A percentile compares a stretch with the other conserved stretches of the same genome.
These are phyloP conservation scores for Leccinum rimulosum DNA, from an alignment of 768 basidiomycete genomes.

Conservation along the genomic window DNA sequence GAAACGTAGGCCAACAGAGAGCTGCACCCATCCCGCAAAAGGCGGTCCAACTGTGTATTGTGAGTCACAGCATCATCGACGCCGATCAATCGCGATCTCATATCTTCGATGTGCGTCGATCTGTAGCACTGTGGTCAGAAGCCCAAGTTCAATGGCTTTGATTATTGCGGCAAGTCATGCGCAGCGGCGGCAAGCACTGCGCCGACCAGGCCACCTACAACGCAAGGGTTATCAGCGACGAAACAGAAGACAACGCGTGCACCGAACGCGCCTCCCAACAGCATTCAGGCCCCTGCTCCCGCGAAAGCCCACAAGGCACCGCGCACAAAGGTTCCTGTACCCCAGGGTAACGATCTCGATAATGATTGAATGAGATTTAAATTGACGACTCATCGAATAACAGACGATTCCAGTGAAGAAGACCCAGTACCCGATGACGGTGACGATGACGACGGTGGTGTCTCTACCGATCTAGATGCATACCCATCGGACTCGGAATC, in stretches of 20 bases:
- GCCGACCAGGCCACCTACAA: conserved; percentile 16
- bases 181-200: conserved; percentile 44
- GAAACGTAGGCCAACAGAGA: conserved; percentile 13
- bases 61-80: conserved; percentile 19
- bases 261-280: conserved; percentile 11
- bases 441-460: conserved; percentile 17
- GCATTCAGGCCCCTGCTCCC: background rate
- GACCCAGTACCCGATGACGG: conserved; percentile 25
- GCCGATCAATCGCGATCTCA: conserved; percentile 31
- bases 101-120: conserved; percentile 24
- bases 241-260: conserved; percentile 21
- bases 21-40: conserved; percentile 18
- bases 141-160: conserved; percentile 57
- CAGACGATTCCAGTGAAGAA: conserved; percentile 28
- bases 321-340: conserved; percentile 10
- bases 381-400: conserved; percentile 8
- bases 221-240: conserved; percentile 11
- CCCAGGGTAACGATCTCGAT: conserved; percentile 22
- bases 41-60: conserved; percentile 23
- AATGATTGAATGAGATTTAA: conserved; percentile 6
- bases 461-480: conserved; percentile 30
- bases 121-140: conserved; percentile 51
- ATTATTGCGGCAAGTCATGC: conserved; percentile 66
- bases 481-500: conserved; percentile 31
- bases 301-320: conserved; percentile 16